These are phyloP conservation scores for Populus deltoides DNA, from an alignment of 345 rosid species.

Conservation along the genomic window DNA sequence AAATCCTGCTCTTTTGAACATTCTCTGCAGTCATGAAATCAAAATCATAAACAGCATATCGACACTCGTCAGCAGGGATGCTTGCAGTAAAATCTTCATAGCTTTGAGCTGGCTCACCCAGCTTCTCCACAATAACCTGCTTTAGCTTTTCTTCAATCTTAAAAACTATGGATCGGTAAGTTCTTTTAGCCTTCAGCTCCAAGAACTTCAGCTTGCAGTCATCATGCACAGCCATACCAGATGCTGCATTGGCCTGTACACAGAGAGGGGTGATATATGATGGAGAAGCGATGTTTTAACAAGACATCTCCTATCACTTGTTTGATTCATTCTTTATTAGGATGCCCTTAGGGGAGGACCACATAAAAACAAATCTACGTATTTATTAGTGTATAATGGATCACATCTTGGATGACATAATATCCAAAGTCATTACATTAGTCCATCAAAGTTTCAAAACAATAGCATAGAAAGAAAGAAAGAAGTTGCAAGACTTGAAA, in stretches of 20 bases:
- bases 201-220: conserved; percentile 36
- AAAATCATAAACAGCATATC: conserved; percentile 39
- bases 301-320: not conserved
- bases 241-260: conserved; percentile 24
- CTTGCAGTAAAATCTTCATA: conserved; percentile 34
- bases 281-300: not conserved
- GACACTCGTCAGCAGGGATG: conserved; percentile 36
- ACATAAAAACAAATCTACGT: not conserved
- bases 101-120: conserved; percentile 39
- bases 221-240: conserved; percentile 40
- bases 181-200: conserved; percentile 38
- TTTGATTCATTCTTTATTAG: not conserved
- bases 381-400: not conserved
- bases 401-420: not conserved
- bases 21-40: conserved; percentile 39
- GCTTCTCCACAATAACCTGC: conserved; percentile 38
- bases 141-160: conserved; percentile 43
- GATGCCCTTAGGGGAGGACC: not conserved
- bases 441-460: not conserved
- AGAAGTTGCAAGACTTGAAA: not conserved
- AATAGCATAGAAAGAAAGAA: not conserved
- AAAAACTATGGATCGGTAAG: conserved; percentile 31
- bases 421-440: not conserved
- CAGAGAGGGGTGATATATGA: not conserved
- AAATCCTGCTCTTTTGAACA: conserved; percentile 34